Evolutionary conservation across 1,284 basidiomycete species (phyloP).

Genomic region (Leccinum holopus): DNA sequence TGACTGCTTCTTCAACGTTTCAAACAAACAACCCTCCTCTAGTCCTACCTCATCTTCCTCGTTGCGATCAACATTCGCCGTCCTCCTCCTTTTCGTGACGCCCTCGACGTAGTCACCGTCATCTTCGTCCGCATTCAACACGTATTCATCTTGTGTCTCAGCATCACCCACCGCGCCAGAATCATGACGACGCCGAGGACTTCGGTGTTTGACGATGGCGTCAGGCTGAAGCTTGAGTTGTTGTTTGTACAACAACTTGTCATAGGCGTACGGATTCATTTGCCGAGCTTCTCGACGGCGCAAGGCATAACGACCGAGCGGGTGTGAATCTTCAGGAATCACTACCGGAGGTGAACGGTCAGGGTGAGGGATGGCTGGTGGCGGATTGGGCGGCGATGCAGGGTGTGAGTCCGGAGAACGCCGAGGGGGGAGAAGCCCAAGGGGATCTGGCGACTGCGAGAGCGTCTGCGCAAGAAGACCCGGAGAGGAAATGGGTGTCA

Average conservation of each 20-base stretch:
- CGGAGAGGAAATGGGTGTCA: constrained; percentile 27
- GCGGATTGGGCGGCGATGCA: background rate
- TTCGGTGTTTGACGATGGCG: constrained; percentile 51
- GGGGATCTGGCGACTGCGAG: constrained; percentile 27
- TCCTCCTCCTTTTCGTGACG: constrained; percentile 9
- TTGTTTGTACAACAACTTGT: constrained; percentile 47
- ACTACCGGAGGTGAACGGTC: constrained; percentile 3
- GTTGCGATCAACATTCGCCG: constrained; percentile 10
- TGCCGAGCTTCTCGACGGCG: constrained; percentile 52
- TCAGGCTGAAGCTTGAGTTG: constrained; percentile 52
- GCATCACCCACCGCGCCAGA: constrained; percentile 18
- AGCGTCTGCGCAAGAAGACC: constrained; percentile 5
- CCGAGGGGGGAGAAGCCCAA: constrained; percentile 19
- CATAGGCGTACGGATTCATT: constrained; percentile 53
- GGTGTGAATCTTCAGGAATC: constrained; percentile 21
- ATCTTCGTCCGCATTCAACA: constrained; percentile 23
- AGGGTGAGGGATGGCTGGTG: background rate
- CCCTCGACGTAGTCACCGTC: constrained; percentile 26
- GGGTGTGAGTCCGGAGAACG: background rate
- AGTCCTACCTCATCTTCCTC: background rate
- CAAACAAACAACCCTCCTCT: constrained; percentile 27
- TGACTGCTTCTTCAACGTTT: constrained; percentile 36
- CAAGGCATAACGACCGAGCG: constrained; percentile 45
- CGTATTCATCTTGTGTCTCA: constrained; percentile 33
- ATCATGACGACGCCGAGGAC: constrained; percentile 23